Conservation (phyloP, 139 green algal genomes). For the Astrephomene gubernaculifera region DNA sequence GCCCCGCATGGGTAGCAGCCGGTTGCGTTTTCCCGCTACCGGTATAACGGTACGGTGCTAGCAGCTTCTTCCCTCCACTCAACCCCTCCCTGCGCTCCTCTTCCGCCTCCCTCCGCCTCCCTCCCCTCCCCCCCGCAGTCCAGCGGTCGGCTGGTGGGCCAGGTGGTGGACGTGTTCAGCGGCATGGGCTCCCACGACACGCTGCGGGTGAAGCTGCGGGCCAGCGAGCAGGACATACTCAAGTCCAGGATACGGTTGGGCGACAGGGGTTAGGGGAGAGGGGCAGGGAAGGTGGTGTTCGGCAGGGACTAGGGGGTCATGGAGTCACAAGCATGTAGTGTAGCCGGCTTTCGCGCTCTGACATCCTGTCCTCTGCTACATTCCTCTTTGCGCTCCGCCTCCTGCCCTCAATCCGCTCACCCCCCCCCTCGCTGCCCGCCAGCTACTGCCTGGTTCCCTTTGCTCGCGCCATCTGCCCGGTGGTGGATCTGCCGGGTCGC, state of each 20-base stretch:
- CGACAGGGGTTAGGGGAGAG: neutral
- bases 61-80: neutral
- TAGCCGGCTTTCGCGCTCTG: too few species aligned
- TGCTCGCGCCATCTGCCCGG: conserved; percentile 53
- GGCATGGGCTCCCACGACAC: conserved; percentile 60
- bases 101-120: neutral
- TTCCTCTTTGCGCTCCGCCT: neutral
- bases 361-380: neutral
- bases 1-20: too few species aligned
- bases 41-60: too few species aligned
- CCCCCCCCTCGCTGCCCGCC: neutral
- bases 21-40: too few species aligned
- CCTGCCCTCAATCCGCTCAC: neutral
- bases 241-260: conserved; percentile 39
- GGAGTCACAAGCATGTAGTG: too few species aligned
- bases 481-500: conserved; percentile 40
- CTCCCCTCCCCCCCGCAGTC: neutral
- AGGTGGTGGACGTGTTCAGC: conserved; percentile 54
- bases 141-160: conserved; percentile 36
- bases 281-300: neutral
- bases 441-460: conserved; percentile 60
- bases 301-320: too few species aligned
- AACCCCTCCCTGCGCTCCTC: neutral
- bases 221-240: conserved; percentile 43
- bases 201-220: conserved; percentile 48